These are phyloP conservation scores for Scheffersomyces stipitis DNA, from an alignment of 805 yeast genomes.

Conservation along the genomic window DNA sequence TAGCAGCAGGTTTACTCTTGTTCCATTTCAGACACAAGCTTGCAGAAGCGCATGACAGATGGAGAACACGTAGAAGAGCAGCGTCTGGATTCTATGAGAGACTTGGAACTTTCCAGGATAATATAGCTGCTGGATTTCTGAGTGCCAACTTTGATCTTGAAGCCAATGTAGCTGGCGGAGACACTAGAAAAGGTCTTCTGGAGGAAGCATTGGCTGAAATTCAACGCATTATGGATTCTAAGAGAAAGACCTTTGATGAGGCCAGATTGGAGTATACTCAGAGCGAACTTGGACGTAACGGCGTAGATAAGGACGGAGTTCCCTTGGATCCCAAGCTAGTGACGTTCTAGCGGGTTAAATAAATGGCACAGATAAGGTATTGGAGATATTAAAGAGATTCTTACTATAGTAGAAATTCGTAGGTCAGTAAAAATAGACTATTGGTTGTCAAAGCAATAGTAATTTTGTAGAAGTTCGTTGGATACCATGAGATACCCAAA, in stretches of 20 bases:
- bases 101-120: constrained; percentile 33
- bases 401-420: not conserved
- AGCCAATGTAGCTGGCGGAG: constrained; percentile 43
- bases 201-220: constrained; percentile 52
- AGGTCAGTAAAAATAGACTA: not conserved
- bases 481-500: too few relatives aligned
- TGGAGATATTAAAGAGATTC: not conserved
- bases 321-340: constrained; percentile 21
- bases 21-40: constrained; percentile 35
- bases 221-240: constrained; percentile 51
- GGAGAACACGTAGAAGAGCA: constrained; percentile 23
- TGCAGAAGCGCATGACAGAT: constrained; percentile 26
- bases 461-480: too few relatives aligned
- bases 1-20: constrained; percentile 11
- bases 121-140: constrained; percentile 52
- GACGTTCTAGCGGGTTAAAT: constrained; percentile 12
- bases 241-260: constrained; percentile 59
- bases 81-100: constrained; percentile 28
- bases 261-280: constrained; percentile 60
- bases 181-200: constrained; percentile 62
- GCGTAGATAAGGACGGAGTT: constrained; percentile 16
- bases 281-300: constrained; percentile 35
- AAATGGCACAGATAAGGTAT: not conserved
- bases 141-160: constrained; percentile 59
- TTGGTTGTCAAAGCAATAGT: too few relatives aligned